Evolutionary conservation across 352 stramenopile genomes (phyloP), one percentile per base, ranked within the genome.

Genomic region (Blastocystis hominis): DNA sequence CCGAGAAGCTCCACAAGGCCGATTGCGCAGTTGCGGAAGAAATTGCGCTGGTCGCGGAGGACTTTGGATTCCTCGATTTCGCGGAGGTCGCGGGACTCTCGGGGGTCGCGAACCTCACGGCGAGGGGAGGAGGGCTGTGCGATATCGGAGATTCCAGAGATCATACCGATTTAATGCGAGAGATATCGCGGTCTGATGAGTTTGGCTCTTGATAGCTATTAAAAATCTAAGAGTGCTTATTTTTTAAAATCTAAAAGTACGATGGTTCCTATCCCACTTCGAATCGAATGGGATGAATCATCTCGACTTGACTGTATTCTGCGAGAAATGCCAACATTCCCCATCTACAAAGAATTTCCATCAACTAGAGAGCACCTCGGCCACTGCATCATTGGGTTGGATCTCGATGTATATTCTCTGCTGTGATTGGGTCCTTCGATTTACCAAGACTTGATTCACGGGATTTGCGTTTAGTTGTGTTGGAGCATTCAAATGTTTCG

Each of bases 11-110:
- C 72, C 15, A 84, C 10, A 34, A 84, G n/a, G 53, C 62, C 72
- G 9, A 84, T 54, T 1, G 72, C 72, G 55, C 72, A 84, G 42
- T 64, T 84, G 17, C 72, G 72, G 46, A 84, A 84, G 20, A 68
- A 17, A 66, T 84, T 30, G 30, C 72, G 54, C 55, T 84, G 50
- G 40, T 84, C 72, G 7, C 72, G 46, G 44, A 84, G 53, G 20
- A 84, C 10, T 7, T 46, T 84, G 13, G 72, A 84, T 0, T 24
- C 70, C 55, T 80, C 70, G 30, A 72, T 13, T 17, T 40, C 10
- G 24, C 42, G 44, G 3, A 46, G 50, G 46, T 70, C 62, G 62
- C 24, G 62, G 9, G 10, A 34, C 66, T 75, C 20, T 3, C 55
- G 34, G 34, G 24, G 15, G 55, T 47, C 50, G 13, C n/a, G 30